phyloP scores from a whole-genome alignment of 2,329 filamentous ascomycete genomes.

The Beauveria sp. region DNA sequence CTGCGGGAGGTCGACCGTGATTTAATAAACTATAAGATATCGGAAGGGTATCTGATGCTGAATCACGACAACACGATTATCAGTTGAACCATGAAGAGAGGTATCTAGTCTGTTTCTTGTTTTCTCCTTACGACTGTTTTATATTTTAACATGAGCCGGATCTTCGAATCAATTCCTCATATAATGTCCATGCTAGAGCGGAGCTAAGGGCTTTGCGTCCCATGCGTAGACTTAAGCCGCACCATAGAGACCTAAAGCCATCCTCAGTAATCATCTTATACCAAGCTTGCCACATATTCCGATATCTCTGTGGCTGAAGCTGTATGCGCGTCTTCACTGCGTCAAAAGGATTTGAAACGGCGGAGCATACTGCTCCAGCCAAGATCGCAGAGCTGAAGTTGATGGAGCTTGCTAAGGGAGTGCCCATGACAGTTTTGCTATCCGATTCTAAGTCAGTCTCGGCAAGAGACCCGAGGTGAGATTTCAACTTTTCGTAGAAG shows the following conservation, averaged over 20 bases:
- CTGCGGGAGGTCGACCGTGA: conserved; percentile 38
- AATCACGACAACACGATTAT: neutral
- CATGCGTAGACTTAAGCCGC: conserved; percentile 80
- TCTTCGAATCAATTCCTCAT: conserved; percentile 82
- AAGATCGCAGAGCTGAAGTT: conserved; percentile 80
- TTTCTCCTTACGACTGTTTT: conserved; percentile 1
- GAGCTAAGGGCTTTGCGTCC: conserved; percentile 86
- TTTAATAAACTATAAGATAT: neutral
- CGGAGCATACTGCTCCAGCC: conserved; percentile 75
- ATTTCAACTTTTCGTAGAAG: conserved; percentile 83
- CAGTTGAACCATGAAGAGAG: conserved; percentile 1
- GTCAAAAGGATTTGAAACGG: conserved; percentile 92
- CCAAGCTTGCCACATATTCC: conserved; percentile 72
- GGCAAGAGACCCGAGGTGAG: conserved; percentile 35
- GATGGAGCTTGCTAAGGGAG: conserved; percentile 48
- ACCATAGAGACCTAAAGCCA: conserved; percentile 71
- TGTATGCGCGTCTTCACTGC: conserved; percentile 93
- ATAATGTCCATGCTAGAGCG: conserved; percentile 94
- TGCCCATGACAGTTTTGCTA: conserved; percentile 20
- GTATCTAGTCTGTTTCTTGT: conserved; percentile 3
- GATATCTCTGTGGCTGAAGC: conserved; percentile 74
- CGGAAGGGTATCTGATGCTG: neutral
- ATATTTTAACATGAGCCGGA: conserved; percentile 16
- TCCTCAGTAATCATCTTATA: conserved; percentile 75
- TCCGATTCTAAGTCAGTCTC: neutral